Conservation (phyloP, 2,329 filamentous ascomycete genomes). For the Didymella lethalis region DNA sequence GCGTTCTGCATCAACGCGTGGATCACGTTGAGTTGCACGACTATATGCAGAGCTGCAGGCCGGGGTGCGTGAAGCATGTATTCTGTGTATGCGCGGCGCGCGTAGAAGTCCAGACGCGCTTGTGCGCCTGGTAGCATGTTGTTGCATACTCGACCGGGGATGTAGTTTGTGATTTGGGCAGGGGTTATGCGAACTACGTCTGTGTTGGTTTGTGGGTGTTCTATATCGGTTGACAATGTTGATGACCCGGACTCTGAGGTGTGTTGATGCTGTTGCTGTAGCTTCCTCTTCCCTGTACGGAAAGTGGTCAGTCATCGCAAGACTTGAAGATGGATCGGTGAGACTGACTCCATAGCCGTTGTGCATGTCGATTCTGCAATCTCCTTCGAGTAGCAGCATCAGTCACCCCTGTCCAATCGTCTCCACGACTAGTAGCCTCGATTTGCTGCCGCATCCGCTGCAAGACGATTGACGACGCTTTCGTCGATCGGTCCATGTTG, state of each 20-base stretch:
- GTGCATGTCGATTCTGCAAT: conserved; percentile 4
- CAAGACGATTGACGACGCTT: not conserved
- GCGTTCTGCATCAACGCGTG: conserved; percentile 11
- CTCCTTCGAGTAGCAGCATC: not conserved
- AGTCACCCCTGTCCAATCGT: conserved; percentile 1
- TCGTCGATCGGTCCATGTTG: not conserved
- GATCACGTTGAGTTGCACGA: conserved; percentile 9
- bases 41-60: not conserved
- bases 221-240: not conserved
- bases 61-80: conserved; percentile 7
- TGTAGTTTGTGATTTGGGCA: not conserved
- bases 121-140: conserved; percentile 4
- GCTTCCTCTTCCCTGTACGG: not conserved
- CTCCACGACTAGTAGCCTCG: conserved; percentile 1
- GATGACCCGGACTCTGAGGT: not conserved
- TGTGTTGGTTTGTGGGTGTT: not conserved
- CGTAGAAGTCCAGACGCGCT: conserved; percentile 2
- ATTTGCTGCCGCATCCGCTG: conserved; percentile 4
- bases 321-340: not conserved
- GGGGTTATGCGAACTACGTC: not conserved
- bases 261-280: not conserved
- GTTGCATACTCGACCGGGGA: conserved; percentile 3
- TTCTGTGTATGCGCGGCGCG: conserved; percentile 3
- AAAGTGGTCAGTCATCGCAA: not conserved
- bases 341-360: not conserved